Base-by-base conservation (phyloP, 352 stramenopile species). In the Phytophthora pinifolia region DNA sequence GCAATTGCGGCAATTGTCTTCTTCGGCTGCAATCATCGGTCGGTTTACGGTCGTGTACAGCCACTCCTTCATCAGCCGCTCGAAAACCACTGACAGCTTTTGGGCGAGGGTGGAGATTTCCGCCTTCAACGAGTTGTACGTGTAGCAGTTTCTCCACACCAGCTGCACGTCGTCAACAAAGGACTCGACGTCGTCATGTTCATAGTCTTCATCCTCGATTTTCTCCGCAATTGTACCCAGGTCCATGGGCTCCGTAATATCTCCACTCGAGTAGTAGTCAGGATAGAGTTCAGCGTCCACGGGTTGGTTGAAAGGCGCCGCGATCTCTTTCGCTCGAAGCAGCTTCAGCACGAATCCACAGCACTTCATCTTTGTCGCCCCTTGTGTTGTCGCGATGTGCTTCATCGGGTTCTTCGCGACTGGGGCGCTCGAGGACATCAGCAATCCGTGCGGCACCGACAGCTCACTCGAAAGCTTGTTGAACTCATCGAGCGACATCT, bases 111-210 rank as follows among this genome's bases (percentile, higher is more conserved):
- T 68, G 0, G 81, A 91, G 35, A 94, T 94, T 53, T 90, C 81
- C 0, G 85, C 80, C 62, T 88, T 86, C 42, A 87, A 44, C 20
- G 81, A 92, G 42, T 94, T 94, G 71, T 89, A 94, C 20, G 79
- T 69, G 55, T 83, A 91, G 42, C 85, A 94, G 32, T 94, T 94
- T 68, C 83, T 93, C 83, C 81, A 93, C 13, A 94, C 80, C 14
- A 92, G 51, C 22, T 81, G 52, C 14, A 94, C 82, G 46, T 94
- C 85, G 10, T 93, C 85, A 5, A 93, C 67, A 46, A 94, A 92
- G 2, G 74, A 73, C 14, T 91, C 83, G 6, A 92, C 72, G 30
- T 92, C 85, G 43, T 94, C 82, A 37, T 84, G 74, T 46, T 91
- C 83, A 46, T 94, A 94, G 35, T 94, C 85, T 54, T 92, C 82